These are phyloP conservation scores for Nannizzia gypsea DNA, from an alignment of 2,329 filamentous ascomycete genomes.

Conservation along the genomic window DNA sequence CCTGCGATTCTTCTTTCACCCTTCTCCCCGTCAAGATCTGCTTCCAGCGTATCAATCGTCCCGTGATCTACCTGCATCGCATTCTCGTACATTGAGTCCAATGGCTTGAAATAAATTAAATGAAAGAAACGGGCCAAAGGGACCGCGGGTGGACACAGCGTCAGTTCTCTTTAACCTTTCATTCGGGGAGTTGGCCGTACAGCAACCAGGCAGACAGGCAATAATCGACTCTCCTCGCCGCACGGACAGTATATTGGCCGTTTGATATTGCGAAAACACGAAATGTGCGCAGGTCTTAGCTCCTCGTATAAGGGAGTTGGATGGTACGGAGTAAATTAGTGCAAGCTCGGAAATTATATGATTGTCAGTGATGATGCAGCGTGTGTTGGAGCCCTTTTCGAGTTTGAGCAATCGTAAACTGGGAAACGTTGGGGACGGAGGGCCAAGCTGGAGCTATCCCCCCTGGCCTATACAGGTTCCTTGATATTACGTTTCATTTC, in stretches of 20 bases:
- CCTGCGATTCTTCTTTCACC: background rate
- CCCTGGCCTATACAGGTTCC: background rate
- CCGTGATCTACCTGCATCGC: background rate
- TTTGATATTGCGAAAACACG: background rate
- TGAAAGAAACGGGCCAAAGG: constrained; percentile 3
- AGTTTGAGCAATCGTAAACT: background rate
- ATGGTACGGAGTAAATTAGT: background rate
- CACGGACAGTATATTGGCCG: background rate
- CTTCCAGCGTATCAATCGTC: background rate
- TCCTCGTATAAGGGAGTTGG: background rate
- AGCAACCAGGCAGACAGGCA: background rate
- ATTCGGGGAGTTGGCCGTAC: background rate
- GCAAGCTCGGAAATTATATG: background rate
- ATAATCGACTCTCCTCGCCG: background rate
- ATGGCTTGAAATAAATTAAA: background rate
- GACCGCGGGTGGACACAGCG: background rate
- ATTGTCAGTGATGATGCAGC: background rate
- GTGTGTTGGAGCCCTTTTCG: background rate
- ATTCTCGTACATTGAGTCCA: background rate
- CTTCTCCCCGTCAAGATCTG: background rate
- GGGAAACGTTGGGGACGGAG: background rate
- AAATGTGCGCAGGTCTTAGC: background rate
- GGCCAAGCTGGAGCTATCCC: background rate
- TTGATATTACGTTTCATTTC: constrained; percentile 3
- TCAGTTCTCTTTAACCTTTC: background rate